These are phyloP conservation scores for Ochetophila trinervis DNA, from an alignment of 306 rosid genomes.

Conservation along the genomic window DNA sequence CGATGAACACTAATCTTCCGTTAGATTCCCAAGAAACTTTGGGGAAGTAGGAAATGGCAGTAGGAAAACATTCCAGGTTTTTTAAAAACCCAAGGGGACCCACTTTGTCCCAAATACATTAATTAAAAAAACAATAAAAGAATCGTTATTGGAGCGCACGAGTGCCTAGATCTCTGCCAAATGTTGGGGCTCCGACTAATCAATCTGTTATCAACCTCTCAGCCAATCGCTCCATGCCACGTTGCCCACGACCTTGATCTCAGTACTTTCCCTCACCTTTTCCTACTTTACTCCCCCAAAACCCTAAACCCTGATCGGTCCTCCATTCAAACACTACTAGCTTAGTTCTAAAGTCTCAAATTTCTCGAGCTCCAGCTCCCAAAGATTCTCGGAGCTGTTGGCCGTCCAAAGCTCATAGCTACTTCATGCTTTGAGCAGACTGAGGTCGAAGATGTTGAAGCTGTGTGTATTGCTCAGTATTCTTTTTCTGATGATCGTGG, in stretches of 20 bases:
- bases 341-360: not conserved
- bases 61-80: too few species aligned
- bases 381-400: not conserved
- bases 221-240: conserved; percentile 18
- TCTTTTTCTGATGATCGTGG: conserved; percentile 25
- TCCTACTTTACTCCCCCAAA: not conserved
- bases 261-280: not conserved
- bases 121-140: too few species aligned
- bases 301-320: conserved; percentile 22
- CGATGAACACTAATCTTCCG: too few species aligned
- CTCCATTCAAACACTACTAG: not conserved
- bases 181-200: not conserved
- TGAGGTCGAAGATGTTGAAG: conserved; percentile 29
- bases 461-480: conserved; percentile 17
- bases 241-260: not conserved
- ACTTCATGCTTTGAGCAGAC: not conserved
- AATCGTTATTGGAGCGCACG: not conserved
- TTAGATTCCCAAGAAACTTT: too few species aligned
- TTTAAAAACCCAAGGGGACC: too few species aligned
- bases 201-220: not conserved
- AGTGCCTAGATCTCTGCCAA: not conserved
- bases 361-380: not conserved
- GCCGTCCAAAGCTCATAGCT: not conserved
- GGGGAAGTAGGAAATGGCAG: too few species aligned
- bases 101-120: too few species aligned